Conservation (phyloP, 495 filamentous ascomycete species). For the Xylaria telfairii region DNA sequence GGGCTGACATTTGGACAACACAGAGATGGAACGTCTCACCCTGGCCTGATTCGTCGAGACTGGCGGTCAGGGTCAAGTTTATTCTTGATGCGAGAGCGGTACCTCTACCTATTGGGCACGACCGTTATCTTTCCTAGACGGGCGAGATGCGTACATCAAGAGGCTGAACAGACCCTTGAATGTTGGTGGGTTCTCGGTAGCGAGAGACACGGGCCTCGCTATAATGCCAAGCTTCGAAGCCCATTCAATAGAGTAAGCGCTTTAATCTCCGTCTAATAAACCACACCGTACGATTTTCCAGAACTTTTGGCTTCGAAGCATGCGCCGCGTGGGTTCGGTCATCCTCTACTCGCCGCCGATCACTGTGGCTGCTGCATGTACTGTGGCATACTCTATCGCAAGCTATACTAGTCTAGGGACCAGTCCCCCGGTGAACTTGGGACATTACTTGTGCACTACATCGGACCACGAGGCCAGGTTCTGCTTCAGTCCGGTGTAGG, state of each 20-base stretch:
- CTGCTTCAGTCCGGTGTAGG: neutral
- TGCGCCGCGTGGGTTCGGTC: conserved; percentile 25
- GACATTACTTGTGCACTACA: neutral
- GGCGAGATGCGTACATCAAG: conserved; percentile 26
- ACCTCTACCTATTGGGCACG: conserved; percentile 23
- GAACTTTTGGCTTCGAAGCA: neutral
- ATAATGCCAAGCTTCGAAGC: conserved; percentile 19
- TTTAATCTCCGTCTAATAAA: conserved; percentile 6
- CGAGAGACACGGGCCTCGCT: conserved; percentile 1
- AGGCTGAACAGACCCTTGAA: conserved; percentile 24
- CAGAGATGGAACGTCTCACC: conserved; percentile 20
- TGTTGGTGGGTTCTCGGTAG: conserved; percentile 7
- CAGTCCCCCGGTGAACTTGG: neutral
- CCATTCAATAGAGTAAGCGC: conserved; percentile 11
- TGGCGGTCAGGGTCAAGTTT: conserved; percentile 20
- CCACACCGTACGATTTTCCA: conserved; percentile 6
- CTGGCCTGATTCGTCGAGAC: conserved; percentile 18
- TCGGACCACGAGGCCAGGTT: neutral
- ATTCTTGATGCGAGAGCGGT: conserved; percentile 5
- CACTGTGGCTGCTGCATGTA: conserved; percentile 12
- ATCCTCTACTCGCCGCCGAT: conserved; percentile 20
- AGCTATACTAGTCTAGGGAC: neutral
- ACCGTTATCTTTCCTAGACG: conserved; percentile 22
- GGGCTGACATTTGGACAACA: conserved; percentile 21
- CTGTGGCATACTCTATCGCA: conserved; percentile 2